Percentiles rank a stretch among this genome's conserved stretches.
These are phyloP conservation scores for Mycena chlorophos DNA, from an alignment of 768 basidiomycete genomes.

Conservation along the genomic window DNA sequence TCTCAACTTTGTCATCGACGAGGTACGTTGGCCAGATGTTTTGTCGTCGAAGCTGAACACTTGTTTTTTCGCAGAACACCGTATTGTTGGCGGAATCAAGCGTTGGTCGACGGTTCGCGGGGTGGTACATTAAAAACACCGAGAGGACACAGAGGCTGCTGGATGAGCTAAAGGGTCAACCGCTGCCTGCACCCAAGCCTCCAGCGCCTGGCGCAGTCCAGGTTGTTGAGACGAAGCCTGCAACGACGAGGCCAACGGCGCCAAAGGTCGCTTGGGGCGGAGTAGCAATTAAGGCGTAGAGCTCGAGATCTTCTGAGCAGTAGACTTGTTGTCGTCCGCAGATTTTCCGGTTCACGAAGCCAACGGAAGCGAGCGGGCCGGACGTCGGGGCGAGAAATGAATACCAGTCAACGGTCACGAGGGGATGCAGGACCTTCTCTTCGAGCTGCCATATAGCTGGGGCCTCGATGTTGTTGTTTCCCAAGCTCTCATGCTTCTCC, in stretches of 20 bases:
- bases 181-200: conserved; percentile 37
- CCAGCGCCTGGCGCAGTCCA: neutral
- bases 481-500: conserved; percentile 8
- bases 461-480: neutral
- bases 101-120: conserved; percentile 88
- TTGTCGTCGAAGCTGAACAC: neutral
- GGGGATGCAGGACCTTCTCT: neutral
- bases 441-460: too few species aligned
- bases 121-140: conserved; percentile 96
- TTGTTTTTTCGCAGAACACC: conserved; percentile 67
- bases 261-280: neutral
- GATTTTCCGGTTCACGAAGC: too few species aligned
- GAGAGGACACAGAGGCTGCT: conserved; percentile 87
- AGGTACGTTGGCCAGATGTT: conserved; percentile 46
- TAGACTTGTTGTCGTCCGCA: too few species aligned
- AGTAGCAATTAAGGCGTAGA: neutral
- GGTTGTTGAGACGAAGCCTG: neutral
- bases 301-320: too few species aligned
- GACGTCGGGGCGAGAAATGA: too few species aligned
- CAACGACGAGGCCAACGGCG: neutral
- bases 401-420: too few species aligned
- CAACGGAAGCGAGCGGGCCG: too few species aligned
- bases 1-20: conserved; percentile 92
- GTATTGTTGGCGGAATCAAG: conserved; percentile 95
- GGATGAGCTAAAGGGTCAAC: conserved; percentile 66